phyloP scores from a whole-genome alignment of 2,329 filamentous ascomycete species.

The Chalara sp. region DNA sequence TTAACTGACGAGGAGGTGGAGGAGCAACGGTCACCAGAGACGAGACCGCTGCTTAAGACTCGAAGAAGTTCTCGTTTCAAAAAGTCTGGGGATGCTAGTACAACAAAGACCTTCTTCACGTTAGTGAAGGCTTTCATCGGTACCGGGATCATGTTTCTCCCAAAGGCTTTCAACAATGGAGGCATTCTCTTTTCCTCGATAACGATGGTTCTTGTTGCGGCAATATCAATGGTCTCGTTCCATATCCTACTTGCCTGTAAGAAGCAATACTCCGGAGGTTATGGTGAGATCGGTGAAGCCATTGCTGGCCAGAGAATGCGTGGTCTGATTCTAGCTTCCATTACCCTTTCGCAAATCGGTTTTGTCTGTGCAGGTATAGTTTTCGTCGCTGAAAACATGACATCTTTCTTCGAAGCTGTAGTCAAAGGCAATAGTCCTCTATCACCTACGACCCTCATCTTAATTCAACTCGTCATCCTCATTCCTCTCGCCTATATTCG shows the following conservation, averaged over 20 bases:
- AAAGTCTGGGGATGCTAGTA: constrained; percentile 59
- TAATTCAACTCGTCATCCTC: constrained; percentile 91
- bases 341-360: constrained; percentile 88
- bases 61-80: constrained; percentile 57
- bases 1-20: constrained; percentile 54
- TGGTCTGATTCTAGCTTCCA: constrained; percentile 76
- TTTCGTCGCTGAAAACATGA: constrained; percentile 88
- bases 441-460: constrained; percentile 78
- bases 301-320: constrained; percentile 87
- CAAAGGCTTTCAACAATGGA: constrained; percentile 85
- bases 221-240: constrained; percentile 93
- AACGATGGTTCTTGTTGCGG: constrained; percentile 78
- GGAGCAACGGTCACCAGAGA: constrained; percentile 50
- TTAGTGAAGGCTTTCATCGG: constrained; percentile 95
- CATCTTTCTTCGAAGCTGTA: constrained; percentile 87
- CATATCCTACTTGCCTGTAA: constrained; percentile 70
- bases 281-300: constrained; percentile 88
- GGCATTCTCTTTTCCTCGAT: constrained; percentile 93
- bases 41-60: constrained; percentile 65
- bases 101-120: constrained; percentile 76
- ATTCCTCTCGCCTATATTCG: constrained; percentile 84
- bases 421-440: constrained; percentile 71
- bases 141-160: constrained; percentile 86
- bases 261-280: constrained; percentile 56
- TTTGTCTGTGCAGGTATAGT: constrained; percentile 93